A percentile compares a stretch with the other conserved stretches of the same genome.
Evolutionary conservation across 306 rosid species (phyloP).

Genomic region (Ochetophila trinervis): DNA sequence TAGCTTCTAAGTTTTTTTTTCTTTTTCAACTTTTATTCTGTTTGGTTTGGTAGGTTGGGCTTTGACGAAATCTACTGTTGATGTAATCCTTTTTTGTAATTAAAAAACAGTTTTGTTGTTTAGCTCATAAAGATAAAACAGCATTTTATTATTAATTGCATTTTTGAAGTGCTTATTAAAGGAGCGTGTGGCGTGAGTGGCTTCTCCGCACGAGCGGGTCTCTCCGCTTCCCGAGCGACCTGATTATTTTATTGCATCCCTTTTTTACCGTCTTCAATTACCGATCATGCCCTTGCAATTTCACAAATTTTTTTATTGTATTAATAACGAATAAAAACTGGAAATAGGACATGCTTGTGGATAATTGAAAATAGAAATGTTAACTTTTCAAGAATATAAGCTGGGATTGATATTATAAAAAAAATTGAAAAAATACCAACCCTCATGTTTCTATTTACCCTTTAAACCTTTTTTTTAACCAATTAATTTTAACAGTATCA

Average conservation of each 20-base stretch:
- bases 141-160: not conserved
- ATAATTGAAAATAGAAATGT: no score
- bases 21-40: not conserved
- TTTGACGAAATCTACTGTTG: constrained; percentile 36
- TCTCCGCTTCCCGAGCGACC: constrained; percentile 41
- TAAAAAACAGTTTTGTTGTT: constrained; percentile 35
- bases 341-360: no score
- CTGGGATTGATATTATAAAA: no score
- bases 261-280: constrained; percentile 14
- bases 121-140: constrained; percentile 9
- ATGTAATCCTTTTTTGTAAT: constrained; percentile 44
- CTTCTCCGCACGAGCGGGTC: constrained; percentile 73
- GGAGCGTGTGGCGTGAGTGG: constrained; percentile 54
- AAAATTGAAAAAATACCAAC: no score
- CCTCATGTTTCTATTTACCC: no score
- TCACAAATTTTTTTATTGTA: no score
- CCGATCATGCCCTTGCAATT: constrained; percentile 18
- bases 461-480: no score
- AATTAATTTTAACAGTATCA: no score
- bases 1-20: not conserved
- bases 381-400: no score
- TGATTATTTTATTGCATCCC: constrained; percentile 24
- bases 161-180: constrained; percentile 20
- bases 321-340: no score
- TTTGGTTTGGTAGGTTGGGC: not conserved